A percentile compares a stretch with the other conserved stretches of the same genome.
These are phyloP conservation scores for Lomentospora prolificans DNA, from an alignment of 2,329 filamentous ascomycete genomes.

Conservation along the genomic window DNA sequence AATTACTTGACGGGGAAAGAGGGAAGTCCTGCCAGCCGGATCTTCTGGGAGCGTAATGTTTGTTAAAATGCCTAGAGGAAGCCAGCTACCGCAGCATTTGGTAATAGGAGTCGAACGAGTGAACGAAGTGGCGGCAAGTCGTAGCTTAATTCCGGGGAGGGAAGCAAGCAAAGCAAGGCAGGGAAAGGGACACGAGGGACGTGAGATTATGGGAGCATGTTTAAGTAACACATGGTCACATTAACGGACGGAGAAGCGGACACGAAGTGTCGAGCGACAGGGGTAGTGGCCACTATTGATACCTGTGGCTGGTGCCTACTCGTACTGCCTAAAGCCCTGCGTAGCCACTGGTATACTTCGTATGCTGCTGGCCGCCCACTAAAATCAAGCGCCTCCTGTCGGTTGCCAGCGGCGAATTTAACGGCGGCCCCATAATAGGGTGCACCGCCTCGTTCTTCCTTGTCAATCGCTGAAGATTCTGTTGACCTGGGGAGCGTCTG, in stretches of 20 bases:
- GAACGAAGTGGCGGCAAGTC: background rate
- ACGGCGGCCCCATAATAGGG: background rate
- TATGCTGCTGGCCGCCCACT: background rate
- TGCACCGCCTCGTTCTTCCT: background rate
- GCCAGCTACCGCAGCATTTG: slow-evolving; percentile 6
- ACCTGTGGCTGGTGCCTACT: background rate
- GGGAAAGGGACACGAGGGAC: background rate
- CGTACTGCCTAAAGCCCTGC: background rate
- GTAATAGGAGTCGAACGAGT: background rate
- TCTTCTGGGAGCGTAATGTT: background rate
- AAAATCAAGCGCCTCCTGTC: background rate
- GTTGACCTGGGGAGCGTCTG: background rate
- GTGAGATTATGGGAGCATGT: background rate
- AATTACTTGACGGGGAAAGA: background rate
- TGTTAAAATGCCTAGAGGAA: background rate
- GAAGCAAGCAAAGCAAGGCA: background rate
- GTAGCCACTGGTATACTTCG: background rate
- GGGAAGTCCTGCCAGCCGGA: background rate
- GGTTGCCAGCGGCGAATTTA: background rate
- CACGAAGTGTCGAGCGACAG: background rate
- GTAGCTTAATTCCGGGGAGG: background rate
- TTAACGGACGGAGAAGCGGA: background rate
- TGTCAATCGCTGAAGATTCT: background rate
- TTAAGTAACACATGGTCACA: slow-evolving; percentile 1
- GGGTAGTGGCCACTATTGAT: background rate